These are phyloP conservation scores for Suillus bovinus DNA, from an alignment of 768 basidiomycete species.

Conservation along the genomic window DNA sequence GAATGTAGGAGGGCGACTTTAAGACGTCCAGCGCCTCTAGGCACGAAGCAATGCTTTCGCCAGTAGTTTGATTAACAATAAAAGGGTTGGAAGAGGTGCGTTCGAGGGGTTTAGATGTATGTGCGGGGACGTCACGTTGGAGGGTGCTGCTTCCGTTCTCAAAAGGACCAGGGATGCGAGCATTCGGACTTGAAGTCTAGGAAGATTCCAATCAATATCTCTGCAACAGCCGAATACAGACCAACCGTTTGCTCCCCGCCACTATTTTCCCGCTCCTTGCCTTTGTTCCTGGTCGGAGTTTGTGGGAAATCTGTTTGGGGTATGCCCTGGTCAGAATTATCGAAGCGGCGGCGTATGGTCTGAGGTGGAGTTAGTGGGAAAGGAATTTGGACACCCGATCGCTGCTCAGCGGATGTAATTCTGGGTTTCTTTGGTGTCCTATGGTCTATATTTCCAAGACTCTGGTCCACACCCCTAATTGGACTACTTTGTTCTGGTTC, in stretches of 20 bases:
- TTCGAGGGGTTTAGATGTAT: conserved; percentile 10
- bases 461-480: not conserved
- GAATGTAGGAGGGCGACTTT: conserved; percentile 30
- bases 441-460: conserved; percentile 6
- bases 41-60: conserved; percentile 3
- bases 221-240: not conserved
- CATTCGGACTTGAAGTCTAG: not conserved
- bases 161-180: not conserved
- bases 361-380: conserved; percentile 26
- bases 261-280: conserved; percentile 22
- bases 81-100: conserved; percentile 16
- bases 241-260: conserved; percentile 17
- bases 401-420: conserved; percentile 11
- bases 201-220: conserved; percentile 7
- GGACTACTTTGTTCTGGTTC: conserved; percentile 12
- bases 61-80: not conserved
- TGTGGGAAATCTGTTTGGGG: conserved; percentile 5
- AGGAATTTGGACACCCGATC: not conserved
- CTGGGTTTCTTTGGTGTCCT: conserved; percentile 20
- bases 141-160: not conserved
- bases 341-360: conserved; percentile 12
- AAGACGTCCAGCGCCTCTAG: conserved; percentile 18
- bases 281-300: conserved; percentile 27
- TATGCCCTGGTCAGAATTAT: conserved; percentile 1
- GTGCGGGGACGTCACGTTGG: conserved; percentile 8